Percentiles rank a stretch among this genome's conserved stretches.
Evolutionary conservation across 2,329 filamentous ascomycete species (phyloP).

Genomic region (Colletotrichum chrysophilum): DNA sequence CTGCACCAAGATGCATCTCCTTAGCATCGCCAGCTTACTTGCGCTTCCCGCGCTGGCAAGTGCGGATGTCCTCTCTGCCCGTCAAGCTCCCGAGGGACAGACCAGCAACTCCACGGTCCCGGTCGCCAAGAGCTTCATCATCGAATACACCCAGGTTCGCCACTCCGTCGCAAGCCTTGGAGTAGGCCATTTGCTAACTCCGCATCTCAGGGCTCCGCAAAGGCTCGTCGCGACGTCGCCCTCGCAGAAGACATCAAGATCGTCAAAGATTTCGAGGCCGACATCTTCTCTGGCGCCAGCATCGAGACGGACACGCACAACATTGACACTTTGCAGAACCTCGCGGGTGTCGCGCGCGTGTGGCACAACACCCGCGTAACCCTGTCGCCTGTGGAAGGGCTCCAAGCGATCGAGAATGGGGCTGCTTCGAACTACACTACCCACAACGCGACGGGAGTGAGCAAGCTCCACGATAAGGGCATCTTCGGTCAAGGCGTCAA

Average conservation of each 20-base stretch:
- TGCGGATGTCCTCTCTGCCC: not conserved
- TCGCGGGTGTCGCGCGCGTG: conserved; percentile 40
- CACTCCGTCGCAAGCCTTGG: fast-evolving
- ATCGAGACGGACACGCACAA: conserved; percentile 37
- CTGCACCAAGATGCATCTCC: not conserved
- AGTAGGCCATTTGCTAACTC: too few species aligned
- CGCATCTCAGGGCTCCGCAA: not conserved
- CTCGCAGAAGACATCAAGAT: conserved; percentile 6
- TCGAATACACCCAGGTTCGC: conserved; percentile 15
- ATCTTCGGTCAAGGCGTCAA: conserved; percentile 41
- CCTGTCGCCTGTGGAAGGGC: not conserved
- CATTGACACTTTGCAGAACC: conserved; percentile 32
- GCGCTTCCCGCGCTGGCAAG: not conserved
- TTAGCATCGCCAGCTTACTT: not conserved
- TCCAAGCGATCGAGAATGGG: not conserved
- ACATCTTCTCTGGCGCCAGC: conserved; percentile 39
- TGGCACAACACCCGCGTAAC: conserved; percentile 29
- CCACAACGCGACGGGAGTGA: conserved; percentile 43
- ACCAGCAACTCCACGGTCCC: conserved; percentile 3
- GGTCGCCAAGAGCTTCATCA: conserved; percentile 21
- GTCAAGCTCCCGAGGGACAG: not conserved
- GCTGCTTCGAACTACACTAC: conserved; percentile 35
- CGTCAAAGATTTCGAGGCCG: conserved; percentile 18
- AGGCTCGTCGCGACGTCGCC: conserved; percentile 12
- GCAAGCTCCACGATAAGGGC: conserved; percentile 39